A percentile compares a stretch with the other conserved stretches of the same genome.
Evolutionary conservation across 805 yeast species (phyloP).

Genomic region (Pichia cephalocereana): DNA sequence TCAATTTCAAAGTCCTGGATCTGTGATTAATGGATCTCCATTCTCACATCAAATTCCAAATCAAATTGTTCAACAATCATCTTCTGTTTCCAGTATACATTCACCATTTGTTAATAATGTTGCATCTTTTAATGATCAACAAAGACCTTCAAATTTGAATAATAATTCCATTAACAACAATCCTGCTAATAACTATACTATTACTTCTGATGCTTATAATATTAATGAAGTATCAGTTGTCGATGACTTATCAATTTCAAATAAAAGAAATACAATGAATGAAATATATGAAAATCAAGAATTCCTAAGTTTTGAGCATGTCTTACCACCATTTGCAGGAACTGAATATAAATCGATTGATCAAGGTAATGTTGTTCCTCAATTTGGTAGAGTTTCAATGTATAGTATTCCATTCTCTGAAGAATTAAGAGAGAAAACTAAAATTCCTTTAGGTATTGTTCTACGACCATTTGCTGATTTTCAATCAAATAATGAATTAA

Average conservation of each 20-base stretch:
- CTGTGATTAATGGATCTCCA: not conserved
- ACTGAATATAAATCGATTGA: conserved; percentile 62
- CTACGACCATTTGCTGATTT: conserved; percentile 76
- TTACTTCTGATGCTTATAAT: conserved; percentile 2
- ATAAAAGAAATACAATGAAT: conserved; percentile 25
- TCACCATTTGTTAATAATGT: not conserved
- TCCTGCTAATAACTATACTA: not conserved
- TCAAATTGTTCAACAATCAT: not conserved
- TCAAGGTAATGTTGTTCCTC: conserved; percentile 79
- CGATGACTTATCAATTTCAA: conserved; percentile 30
- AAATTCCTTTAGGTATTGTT: conserved; percentile 73
- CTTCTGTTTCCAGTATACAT: not conserved
- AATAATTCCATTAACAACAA: not conserved
- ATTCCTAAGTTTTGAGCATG: conserved; percentile 67
- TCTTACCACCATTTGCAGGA: conserved; percentile 77
- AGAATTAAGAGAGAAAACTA: conserved; percentile 55
- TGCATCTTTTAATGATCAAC: not conserved
- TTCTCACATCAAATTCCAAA: not conserved
- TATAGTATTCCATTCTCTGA: conserved; percentile 75
- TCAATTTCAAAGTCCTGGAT: not conserved
- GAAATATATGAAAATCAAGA: conserved; percentile 30
- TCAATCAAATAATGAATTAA: conserved; percentile 13
- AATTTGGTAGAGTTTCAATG: conserved; percentile 69
- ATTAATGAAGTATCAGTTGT: conserved; percentile 3
- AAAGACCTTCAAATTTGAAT: not conserved